Percentiles rank a stretch among this genome's conserved stretches.
Conservation (phyloP, 2,329 filamentous ascomycete genomes). For the Scedosporium aurantiacum region DNA sequence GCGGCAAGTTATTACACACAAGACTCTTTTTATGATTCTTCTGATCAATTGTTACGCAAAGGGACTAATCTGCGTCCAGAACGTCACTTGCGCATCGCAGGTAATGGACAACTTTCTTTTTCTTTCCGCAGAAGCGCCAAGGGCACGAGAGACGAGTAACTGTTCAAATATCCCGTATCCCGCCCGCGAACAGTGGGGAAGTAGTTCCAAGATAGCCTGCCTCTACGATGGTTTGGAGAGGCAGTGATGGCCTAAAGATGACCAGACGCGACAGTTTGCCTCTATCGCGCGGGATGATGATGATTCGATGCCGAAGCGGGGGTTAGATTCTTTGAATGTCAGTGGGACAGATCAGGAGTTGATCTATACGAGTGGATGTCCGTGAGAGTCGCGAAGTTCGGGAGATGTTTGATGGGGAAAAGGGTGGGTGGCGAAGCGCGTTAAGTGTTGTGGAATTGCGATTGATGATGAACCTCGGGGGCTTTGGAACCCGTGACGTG, state of each 20-base stretch:
- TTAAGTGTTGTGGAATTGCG: neutral
- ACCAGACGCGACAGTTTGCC: neutral
- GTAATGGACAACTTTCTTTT: neutral
- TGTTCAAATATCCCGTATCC: neutral
- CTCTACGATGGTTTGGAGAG: neutral
- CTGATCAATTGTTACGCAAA: constrained; percentile 6
- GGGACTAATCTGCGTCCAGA: constrained; percentile 3
- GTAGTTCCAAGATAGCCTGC: neutral
- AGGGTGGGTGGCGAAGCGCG: neutral
- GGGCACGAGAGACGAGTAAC: neutral
- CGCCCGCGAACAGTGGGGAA: neutral
- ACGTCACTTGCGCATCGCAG: constrained; percentile 2
- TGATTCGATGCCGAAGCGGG: neutral
- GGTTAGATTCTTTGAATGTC: neutral
- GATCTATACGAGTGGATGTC: neutral
- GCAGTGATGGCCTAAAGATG: neutral
- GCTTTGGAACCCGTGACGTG: neutral
- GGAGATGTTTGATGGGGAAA: neutral
- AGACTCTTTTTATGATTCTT: neutral
- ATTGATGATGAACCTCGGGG: neutral
- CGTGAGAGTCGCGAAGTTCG: neutral
- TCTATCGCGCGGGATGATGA: neutral
- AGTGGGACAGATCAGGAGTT: neutral
- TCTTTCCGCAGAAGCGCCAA: neutral
- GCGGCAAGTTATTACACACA: neutral